These are phyloP conservation scores for Debaryomycetaceae sp. DNA, from an alignment of 1,139 yeast species.

Conservation along the genomic window DNA sequence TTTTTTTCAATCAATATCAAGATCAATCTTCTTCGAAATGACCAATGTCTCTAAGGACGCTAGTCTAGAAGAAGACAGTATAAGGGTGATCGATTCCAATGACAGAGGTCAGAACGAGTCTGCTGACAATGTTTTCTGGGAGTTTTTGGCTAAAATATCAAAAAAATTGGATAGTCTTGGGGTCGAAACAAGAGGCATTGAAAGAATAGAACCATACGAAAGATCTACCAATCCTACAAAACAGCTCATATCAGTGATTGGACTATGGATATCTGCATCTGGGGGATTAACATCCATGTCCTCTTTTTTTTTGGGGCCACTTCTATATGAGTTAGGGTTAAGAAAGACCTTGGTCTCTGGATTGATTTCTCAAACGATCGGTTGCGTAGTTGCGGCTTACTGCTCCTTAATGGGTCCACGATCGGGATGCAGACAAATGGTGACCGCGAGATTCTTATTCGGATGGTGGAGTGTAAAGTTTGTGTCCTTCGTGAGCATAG, in stretches of 20 bases:
- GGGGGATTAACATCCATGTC: slow-evolving; percentile 87
- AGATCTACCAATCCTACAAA: slow-evolving; percentile 48
- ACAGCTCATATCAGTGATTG: slow-evolving; percentile 58
- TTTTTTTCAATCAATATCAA: neutral
- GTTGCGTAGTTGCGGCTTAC: slow-evolving; percentile 75
- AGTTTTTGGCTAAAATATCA: slow-evolving; percentile 12
- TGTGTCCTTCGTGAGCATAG: slow-evolving; percentile 29
- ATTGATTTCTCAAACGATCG: slow-evolving; percentile 57
- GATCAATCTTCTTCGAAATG: neutral
- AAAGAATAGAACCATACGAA: slow-evolving; percentile 68
- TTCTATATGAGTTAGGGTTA: slow-evolving; percentile 64
- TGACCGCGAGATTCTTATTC: slow-evolving; percentile 35
- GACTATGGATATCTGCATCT: slow-evolving; percentile 80
- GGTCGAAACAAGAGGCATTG: slow-evolving; percentile 80
- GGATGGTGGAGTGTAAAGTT: slow-evolving; percentile 39
- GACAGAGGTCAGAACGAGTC: neutral
- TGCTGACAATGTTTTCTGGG: slow-evolving; percentile 4
- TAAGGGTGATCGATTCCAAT: neutral
- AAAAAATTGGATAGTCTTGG: slow-evolving; percentile 41
- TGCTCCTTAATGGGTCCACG: slow-evolving; percentile 84
- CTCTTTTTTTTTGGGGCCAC: slow-evolving; percentile 70
- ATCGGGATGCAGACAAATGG: slow-evolving; percentile 50
- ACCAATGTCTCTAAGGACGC: slow-evolving; percentile 1
- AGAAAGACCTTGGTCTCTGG: slow-evolving; percentile 61
- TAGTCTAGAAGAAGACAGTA: neutral